Percentiles rank a stretch among this genome's conserved stretches.
Conservation (phyloP, 495 filamentous ascomycete species). For the Daldinia concentrica region DNA sequence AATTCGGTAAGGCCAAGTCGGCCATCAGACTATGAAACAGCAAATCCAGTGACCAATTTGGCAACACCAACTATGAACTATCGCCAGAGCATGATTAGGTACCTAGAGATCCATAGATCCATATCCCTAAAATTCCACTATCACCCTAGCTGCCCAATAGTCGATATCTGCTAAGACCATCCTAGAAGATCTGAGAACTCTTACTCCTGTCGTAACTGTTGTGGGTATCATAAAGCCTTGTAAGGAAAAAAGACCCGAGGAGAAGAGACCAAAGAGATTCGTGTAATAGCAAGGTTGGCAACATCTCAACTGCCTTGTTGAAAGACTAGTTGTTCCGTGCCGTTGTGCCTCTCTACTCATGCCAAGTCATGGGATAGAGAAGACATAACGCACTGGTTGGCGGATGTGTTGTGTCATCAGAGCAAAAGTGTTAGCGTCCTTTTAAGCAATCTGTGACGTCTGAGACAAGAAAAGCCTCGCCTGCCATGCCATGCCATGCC, state of each 20-base stretch:
- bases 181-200: neutral
- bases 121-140: neutral
- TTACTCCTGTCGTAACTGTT: neutral
- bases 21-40: neutral
- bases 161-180: neutral
- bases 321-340: neutral
- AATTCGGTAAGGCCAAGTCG: neutral
- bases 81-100: neutral
- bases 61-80: constrained; percentile 3
- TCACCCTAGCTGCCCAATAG: neutral
- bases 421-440: neutral
- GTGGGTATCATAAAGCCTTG: neutral
- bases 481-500: neutral
- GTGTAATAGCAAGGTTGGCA: neutral
- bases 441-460: neutral
- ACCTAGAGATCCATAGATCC: neutral
- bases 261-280: neutral
- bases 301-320: neutral
- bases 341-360: neutral
- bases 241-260: neutral
- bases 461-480: neutral
- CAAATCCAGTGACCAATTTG: neutral
- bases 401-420: neutral
- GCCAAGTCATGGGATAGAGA: neutral
- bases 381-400: neutral